Evolutionary conservation across 1,284 basidiomycete species (phyloP), one percentile per base, ranked within the genome.

Genomic region (Singerocomus rubriflavus): DNA sequence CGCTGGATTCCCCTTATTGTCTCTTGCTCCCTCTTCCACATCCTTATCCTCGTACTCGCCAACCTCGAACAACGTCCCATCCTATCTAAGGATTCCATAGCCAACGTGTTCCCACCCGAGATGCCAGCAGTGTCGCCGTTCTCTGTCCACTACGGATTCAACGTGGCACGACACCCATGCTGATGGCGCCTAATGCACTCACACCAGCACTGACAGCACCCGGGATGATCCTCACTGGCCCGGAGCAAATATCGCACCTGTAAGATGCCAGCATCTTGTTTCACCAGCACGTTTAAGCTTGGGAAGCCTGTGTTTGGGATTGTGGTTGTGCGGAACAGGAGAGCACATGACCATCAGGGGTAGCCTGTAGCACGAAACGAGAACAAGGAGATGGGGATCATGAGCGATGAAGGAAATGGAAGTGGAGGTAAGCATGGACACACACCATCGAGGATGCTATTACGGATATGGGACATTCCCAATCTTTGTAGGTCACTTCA

Each of bases 221-320:
- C 0, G 96, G 96, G 1, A 98, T 94, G 58, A 98, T 97, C 1
- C 93, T 97, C 16, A 99, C 96, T 0, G 96, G 21, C 21, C 21
- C 21, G 96, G 0, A 98, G 75, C 0, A 98, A 74, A 1, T 21
- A 99, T 81, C 0, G 93, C 84, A 52, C 91, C 87, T 10, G 91
- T 91, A 98, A 0, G 91, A 91, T 0, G 92, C 88, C 2, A 99
- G 78, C 91, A 56, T 89, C 96, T 17, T 92, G 84, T 66, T 99
- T 99, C 51, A 96, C 84, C 98, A 97, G 29, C 80, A 80, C 0
- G 80, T 71, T 54, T 67, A 73, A n/a, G 75, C 73, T 39, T 70
- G 77, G 12, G 64, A 72, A 54, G 57, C 65, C 58, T 53, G 48
- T 9, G 25, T 11, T 25, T 44, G 40, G 4, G 46, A 8, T 3